These are phyloP conservation scores for Medakamo hakoo DNA, from an alignment of 139 green algal species.

Conservation along the genomic window DNA sequence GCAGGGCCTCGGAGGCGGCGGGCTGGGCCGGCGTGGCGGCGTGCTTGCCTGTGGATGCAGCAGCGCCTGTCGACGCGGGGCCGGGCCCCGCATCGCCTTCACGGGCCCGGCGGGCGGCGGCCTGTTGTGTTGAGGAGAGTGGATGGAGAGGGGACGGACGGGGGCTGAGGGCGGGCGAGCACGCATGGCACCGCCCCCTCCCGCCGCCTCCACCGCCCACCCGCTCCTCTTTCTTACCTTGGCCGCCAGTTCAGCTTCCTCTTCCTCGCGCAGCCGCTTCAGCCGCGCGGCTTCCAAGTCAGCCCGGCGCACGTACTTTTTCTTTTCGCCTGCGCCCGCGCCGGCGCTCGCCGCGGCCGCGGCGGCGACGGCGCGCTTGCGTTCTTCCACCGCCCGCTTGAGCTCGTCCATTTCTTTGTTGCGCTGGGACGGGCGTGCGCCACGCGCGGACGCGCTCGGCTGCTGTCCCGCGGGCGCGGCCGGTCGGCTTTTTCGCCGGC, in stretches of 20 bases:
- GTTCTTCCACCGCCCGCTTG: slow-evolving; percentile 15
- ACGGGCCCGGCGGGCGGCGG: background rate
- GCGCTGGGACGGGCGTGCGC: no score
- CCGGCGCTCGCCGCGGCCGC: background rate
- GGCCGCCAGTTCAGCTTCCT: slow-evolving; percentile 14
- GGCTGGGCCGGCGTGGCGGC: background rate
- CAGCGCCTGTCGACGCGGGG: background rate
- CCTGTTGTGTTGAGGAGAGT: background rate
- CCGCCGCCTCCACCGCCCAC: background rate
- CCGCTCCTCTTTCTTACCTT: slow-evolving; percentile 13
- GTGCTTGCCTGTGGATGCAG: background rate
- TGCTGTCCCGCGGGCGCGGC: no score
- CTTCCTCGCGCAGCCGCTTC: slow-evolving; percentile 23
- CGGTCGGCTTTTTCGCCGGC: no score
- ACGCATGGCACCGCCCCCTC: background rate
- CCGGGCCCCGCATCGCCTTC: background rate
- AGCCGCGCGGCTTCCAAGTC: slow-evolving; percentile 25
- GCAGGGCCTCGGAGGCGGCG: slow-evolving; percentile 11
- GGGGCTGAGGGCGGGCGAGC: no score
- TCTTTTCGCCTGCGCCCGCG: slow-evolving; percentile 18
- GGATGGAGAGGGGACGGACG: background rate
- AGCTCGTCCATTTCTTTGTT: slow-evolving; percentile 17
- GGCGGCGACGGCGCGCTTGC: slow-evolving; percentile 4
- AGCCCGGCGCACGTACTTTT: slow-evolving; percentile 24
- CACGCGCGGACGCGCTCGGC: no score